Base-by-base conservation (phyloP, 257 asterid genomes). In the Solanum sejunctum region DNA sequence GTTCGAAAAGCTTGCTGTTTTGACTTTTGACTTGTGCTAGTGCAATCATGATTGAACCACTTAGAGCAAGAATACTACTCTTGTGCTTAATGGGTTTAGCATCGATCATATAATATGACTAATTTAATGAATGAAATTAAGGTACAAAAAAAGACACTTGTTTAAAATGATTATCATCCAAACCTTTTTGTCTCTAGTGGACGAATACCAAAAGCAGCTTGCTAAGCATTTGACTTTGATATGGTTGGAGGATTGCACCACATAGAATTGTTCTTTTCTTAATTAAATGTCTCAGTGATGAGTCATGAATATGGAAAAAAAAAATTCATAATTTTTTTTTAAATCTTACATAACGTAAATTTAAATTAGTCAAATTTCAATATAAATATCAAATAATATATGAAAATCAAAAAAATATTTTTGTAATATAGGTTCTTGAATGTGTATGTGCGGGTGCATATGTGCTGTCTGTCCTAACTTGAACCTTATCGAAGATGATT, bases 161-260 rank as follows among this genome's bases (percentile, higher is more conserved):
- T 43, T 78, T 78, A 16, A 52, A 51, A 78, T 78, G 82, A 52
- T 28, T 78, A 63, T 55, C 72, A 70, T 71, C 58, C 60, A 56
- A 70, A 52, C 26, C 45, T 78, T 78, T 84, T 71, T 84, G 86
- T 84, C 86, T 55, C 26, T 78, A 51, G 82, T 78, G 72, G 84
- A 81, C n/a, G 75, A 20, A 36, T 58, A 47, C 51, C 28, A 43
- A 70, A 49, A 57, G 60, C 64, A 47, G 84, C 73, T 64, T 55
- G 86, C 81, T 83, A 60, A 60, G 51, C 82, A 69, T 85, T 88
- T 86, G 89, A 88, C 89, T 82, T 86, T 67, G 86, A 23, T 66
- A 55, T 21, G 82, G 43, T 78, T 78, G 64, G 28, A 75, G 13
- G 8, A 2, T 6, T 78, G 7, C 32, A 6, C 5, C 8, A 7